phyloP scores from a whole-genome alignment of 2,329 filamentous ascomycete species.

The Pyricularia sp. region DNA sequence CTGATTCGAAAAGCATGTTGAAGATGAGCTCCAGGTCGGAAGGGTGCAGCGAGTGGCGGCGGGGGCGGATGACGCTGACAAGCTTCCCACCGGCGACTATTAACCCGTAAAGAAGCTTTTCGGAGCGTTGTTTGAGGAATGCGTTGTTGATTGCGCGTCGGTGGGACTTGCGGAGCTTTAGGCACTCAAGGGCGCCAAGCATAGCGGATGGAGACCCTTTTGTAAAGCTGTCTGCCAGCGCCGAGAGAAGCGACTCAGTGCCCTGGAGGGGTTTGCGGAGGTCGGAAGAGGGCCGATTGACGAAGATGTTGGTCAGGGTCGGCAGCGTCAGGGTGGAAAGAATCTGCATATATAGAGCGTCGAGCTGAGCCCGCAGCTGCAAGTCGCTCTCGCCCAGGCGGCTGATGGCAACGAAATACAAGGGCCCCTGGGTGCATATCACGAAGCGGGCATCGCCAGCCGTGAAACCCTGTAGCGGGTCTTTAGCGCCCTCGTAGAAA shows the following conservation, averaged over 20 bases:
- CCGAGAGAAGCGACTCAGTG: conserved; percentile 81
- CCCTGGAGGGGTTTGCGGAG: conserved; percentile 80
- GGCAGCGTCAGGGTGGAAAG: conserved; percentile 88
- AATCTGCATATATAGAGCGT: conserved; percentile 96
- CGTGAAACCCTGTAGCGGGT: conserved; percentile 69
- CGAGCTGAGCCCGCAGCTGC: conserved; percentile 76
- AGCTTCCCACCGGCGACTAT: conserved; percentile 86
- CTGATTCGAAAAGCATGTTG: conserved; percentile 97
- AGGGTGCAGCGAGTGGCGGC: conserved; percentile 88
- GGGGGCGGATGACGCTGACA: conserved; percentile 87
- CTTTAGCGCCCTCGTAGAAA: conserved; percentile 73
- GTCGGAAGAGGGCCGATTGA: conserved; percentile 84
- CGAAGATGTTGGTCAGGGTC: conserved; percentile 74
- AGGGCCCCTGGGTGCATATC: conserved; percentile 67
- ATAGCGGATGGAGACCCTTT: conserved; percentile 80
- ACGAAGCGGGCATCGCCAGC: conserved; percentile 82
- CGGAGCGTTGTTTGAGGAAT: conserved; percentile 64
- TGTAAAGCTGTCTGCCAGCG: conserved; percentile 88
- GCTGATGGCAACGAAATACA: conserved; percentile 91
- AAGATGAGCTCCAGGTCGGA: conserved; percentile 94
- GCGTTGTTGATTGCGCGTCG: conserved; percentile 76
- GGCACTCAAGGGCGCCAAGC: conserved; percentile 79
- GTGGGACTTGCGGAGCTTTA: conserved; percentile 83
- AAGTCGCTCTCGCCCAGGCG: conserved; percentile 82
- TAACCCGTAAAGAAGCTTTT: conserved; percentile 78